Conservation (phyloP, 106 monocot genomes). For the Agapanthus africanus region DNA sequence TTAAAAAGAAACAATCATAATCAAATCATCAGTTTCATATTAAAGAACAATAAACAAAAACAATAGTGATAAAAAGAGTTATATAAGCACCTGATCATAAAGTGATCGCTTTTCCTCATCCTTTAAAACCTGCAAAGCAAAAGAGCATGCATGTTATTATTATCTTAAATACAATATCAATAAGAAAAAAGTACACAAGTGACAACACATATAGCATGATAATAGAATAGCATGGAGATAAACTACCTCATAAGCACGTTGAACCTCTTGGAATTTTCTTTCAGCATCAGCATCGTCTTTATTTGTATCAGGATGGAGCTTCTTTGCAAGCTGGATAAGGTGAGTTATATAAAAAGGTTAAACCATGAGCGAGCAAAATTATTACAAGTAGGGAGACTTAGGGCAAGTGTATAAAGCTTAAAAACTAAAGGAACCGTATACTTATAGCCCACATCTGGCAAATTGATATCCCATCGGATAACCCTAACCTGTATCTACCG, state of each 20-base stretch:
- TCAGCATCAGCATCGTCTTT: slow-evolving; percentile 92
- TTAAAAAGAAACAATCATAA: too few species aligned
- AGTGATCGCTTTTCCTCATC: slow-evolving; percentile 84
- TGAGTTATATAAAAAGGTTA: neutral
- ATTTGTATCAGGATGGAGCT: slow-evolving; percentile 94
- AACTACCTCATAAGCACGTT: slow-evolving; percentile 80
- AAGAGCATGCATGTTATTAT: neutral
- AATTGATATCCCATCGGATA: too few species aligned
- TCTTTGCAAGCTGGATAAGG: slow-evolving; percentile 74
- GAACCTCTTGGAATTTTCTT: slow-evolving; percentile 93
- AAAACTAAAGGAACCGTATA: too few species aligned
- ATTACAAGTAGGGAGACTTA: too few species aligned
- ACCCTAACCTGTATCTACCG: too few species aligned
- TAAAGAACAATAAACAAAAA: neutral
- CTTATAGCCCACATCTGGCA: too few species aligned
- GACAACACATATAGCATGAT: neutral
- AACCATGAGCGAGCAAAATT: neutral
- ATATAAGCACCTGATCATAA: slow-evolving; percentile 79
- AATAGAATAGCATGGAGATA: neutral
- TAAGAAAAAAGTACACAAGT: neutral
- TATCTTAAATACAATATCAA: neutral
- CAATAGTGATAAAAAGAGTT: neutral
- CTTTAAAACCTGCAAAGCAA: slow-evolving; percentile 60
- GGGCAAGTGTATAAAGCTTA: too few species aligned
- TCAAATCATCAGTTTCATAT: neutral